phyloP scores from a whole-genome alignment of 139 green algal genomes.

The Coelastrella sp. region DNA sequence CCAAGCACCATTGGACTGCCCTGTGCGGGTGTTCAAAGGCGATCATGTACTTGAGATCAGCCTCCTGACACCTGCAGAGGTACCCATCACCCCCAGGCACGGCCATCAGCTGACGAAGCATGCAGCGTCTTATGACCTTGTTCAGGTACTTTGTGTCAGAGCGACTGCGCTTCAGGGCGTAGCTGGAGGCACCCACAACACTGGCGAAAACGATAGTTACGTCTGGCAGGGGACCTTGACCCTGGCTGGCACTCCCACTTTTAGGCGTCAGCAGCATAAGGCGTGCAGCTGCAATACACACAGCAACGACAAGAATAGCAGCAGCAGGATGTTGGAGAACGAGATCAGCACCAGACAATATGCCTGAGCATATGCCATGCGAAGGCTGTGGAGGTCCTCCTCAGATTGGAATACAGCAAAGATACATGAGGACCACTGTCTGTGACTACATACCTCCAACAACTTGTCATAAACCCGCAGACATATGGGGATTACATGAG shows the following conservation, averaged over 20 bases:
- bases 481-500: constrained; percentile 19
- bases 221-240: not conserved
- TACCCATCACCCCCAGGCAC: constrained; percentile 52
- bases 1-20: constrained; percentile 60
- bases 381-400: too few species aligned
- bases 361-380: not conserved
- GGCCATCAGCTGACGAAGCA: not conserved
- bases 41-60: constrained; percentile 63
- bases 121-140: constrained; percentile 21
- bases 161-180: not conserved
- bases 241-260: not conserved
- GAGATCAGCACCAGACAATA: too few species aligned
- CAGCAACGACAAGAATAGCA: constrained; percentile 19
- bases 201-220: constrained; percentile 29
- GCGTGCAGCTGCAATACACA: constrained; percentile 20
- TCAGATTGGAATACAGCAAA: too few species aligned
- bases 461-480: not conserved
- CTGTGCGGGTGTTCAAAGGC: constrained; percentile 50
- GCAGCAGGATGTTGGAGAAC: too few species aligned
- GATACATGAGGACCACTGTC: too few species aligned
- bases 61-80: constrained; percentile 50
- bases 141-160: constrained; percentile 1
- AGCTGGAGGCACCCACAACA: not conserved
- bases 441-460: not conserved
- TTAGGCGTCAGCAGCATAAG: not conserved